Conservation (phyloP, 805 yeast species). For the Myxozyma neotropica region DNA sequence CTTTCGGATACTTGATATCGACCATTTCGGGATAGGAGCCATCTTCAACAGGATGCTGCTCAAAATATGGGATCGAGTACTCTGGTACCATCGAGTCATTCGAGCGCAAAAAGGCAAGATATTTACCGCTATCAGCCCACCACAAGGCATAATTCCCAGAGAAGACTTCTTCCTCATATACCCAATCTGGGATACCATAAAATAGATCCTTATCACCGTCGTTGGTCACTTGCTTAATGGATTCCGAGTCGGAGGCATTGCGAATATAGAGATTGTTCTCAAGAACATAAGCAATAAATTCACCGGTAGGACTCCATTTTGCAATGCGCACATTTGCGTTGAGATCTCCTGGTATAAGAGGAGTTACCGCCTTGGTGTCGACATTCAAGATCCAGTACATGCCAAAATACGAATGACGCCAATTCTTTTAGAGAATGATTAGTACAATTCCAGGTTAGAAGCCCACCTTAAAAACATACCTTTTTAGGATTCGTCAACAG, state of each 20-base stretch:
- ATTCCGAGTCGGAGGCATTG: slow-evolving; percentile 44
- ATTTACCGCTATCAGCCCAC: slow-evolving; percentile 84
- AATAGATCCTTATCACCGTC: slow-evolving; percentile 71
- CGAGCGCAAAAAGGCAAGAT: slow-evolving; percentile 63
- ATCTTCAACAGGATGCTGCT: slow-evolving; percentile 50
- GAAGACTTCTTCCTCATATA: slow-evolving; percentile 87
- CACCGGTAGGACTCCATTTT: slow-evolving; percentile 74
- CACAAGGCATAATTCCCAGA: slow-evolving; percentile 70
- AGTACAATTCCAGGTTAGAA: too few species aligned
- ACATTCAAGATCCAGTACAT: slow-evolving; percentile 65
- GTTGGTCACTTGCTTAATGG: slow-evolving; percentile 55
- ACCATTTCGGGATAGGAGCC: slow-evolving; percentile 63
- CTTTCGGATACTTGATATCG: slow-evolving; percentile 76
- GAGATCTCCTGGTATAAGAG: slow-evolving; percentile 38
- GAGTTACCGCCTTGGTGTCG: slow-evolving; percentile 42
- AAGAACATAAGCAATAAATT: slow-evolving; percentile 63
- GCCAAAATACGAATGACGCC: slow-evolving; percentile 70
- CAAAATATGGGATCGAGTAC: slow-evolving; percentile 74
- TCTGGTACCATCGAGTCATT: slow-evolving; percentile 76
- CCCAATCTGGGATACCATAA: slow-evolving; percentile 94
- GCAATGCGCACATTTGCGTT: slow-evolving; percentile 54
- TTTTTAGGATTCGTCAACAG: slow-evolving; percentile 53
- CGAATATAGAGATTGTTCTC: slow-evolving; percentile 70
- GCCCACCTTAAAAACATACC: slow-evolving; percentile 11
- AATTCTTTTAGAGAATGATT: slow-evolving; percentile 43